These are phyloP conservation scores for Pichia sp. DNA, from an alignment of 1,139 yeast species.

Conservation along the genomic window DNA sequence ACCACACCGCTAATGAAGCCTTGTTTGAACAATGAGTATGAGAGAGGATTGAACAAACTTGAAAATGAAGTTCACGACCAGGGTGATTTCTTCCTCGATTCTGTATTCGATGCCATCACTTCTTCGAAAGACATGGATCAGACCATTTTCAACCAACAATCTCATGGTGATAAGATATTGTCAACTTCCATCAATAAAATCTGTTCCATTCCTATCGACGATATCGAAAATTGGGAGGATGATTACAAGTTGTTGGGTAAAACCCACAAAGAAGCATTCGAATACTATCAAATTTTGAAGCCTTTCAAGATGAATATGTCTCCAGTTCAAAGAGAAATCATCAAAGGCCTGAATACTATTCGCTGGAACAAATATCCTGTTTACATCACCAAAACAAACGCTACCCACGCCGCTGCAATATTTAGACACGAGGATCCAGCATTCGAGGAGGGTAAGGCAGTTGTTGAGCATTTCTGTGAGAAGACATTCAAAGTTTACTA, in stretches of 20 bases:
- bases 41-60: constrained; percentile 26
- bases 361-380: constrained; percentile 69
- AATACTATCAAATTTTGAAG: constrained; percentile 19
- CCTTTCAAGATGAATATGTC: constrained; percentile 35
- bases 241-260: constrained; percentile 6
- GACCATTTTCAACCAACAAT: constrained; percentile 18
- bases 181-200: constrained; percentile 20
- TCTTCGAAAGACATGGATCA: constrained; percentile 21
- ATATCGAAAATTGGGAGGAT: constrained; percentile 9
- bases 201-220: constrained; percentile 19
- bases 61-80: constrained; percentile 39
- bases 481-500: constrained; percentile 26
- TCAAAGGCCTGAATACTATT: constrained; percentile 49
- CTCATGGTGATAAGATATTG: constrained; percentile 16
- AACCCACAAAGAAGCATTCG: constrained; percentile 11
- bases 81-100: constrained; percentile 51
- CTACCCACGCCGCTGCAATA: constrained; percentile 78
- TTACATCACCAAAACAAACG: constrained; percentile 54
- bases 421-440: constrained; percentile 49
- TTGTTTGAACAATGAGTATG: constrained; percentile 20
- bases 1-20: constrained; percentile 17
- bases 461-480: constrained; percentile 58
- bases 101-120: constrained; percentile 52
- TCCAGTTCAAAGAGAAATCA: constrained; percentile 42
- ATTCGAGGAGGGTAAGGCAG: constrained; percentile 59